Evolutionary conservation across 805 yeast genomes (phyloP).

Genomic region (Naumovozyma dairenensis): DNA sequence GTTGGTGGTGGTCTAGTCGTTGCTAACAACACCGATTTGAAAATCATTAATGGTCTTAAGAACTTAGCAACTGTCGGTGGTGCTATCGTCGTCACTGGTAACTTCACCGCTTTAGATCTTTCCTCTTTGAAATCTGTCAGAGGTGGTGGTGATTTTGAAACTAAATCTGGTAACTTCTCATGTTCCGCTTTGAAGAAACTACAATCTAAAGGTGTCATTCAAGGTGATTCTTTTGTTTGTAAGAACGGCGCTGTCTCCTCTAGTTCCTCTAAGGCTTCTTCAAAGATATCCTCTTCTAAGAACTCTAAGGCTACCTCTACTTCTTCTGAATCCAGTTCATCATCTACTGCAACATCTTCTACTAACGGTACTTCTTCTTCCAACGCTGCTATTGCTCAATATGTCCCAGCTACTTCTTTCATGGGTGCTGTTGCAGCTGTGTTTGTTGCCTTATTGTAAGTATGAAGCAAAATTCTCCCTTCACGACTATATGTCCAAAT

Average conservation of each 20-base stretch:
- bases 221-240: constrained; percentile 82
- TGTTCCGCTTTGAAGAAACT: constrained; percentile 67
- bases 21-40: constrained; percentile 72
- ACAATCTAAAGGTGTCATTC: constrained; percentile 71
- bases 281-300: constrained; percentile 10
- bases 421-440: constrained; percentile 42
- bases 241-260: constrained; percentile 46
- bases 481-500: too few species aligned
- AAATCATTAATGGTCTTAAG: constrained; percentile 62
- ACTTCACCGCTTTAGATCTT: constrained; percentile 70
- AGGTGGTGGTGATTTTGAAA: constrained; percentile 85
- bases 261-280: constrained; percentile 18
- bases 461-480: too few species aligned
- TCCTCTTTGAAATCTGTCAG: constrained; percentile 64
- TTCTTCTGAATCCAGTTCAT: constrained; percentile 14
- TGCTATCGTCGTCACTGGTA: constrained; percentile 75
- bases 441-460: constrained; percentile 41
- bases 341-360: constrained; percentile 11
- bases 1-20: constrained; percentile 92
- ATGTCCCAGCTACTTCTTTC: constrained; percentile 33
- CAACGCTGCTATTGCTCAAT: constrained; percentile 29
- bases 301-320: constrained; percentile 33
- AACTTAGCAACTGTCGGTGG: constrained; percentile 70
- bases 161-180: constrained; percentile 62
- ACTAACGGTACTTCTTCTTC: constrained; percentile 14